These are phyloP conservation scores for Sporothrix inflata DNA, from an alignment of 2,329 filamentous ascomycete genomes.

Conservation along the genomic window DNA sequence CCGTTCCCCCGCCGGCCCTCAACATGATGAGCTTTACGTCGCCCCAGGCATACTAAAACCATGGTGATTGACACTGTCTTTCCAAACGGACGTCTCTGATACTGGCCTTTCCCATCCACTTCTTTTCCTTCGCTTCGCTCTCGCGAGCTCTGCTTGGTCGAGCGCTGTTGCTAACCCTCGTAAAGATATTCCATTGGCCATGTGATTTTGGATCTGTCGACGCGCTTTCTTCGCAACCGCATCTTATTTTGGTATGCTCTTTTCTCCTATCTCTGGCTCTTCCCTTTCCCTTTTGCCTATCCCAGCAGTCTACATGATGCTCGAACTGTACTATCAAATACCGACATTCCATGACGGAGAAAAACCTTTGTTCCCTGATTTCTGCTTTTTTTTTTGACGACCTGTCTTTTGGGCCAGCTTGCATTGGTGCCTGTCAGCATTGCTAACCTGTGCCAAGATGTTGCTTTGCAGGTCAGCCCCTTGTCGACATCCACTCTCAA, in stretches of 20 bases:
- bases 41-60: conserved; percentile 59
- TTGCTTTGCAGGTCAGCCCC: not conserved
- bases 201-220: not conserved
- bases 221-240: not conserved
- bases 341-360: conserved; percentile 43
- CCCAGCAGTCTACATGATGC: conserved; percentile 44
- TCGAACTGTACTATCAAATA: conserved; percentile 51
- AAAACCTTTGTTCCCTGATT: conserved; percentile 34
- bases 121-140: not conserved
- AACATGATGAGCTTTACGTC: conserved; percentile 60
- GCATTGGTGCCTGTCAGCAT: conserved; percentile 5
- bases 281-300: not conserved
- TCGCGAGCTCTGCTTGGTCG: not conserved
- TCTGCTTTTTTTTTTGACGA: not conserved
- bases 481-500: not conserved
- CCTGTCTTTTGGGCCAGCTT: not conserved
- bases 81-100: conserved; percentile 55
- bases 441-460: conserved; percentile 18
- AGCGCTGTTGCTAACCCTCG: conserved; percentile 2
- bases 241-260: conserved; percentile 16
- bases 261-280: not conserved
- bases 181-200: not conserved
- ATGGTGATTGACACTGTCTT: conserved; percentile 61
- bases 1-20: not conserved
- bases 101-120: conserved; percentile 11